Percentiles rank a stretch among this genome's conserved stretches.
Evolutionary conservation across 2,329 filamentous ascomycete genomes (phyloP).

Genomic region (Claviceps capensis): DNA sequence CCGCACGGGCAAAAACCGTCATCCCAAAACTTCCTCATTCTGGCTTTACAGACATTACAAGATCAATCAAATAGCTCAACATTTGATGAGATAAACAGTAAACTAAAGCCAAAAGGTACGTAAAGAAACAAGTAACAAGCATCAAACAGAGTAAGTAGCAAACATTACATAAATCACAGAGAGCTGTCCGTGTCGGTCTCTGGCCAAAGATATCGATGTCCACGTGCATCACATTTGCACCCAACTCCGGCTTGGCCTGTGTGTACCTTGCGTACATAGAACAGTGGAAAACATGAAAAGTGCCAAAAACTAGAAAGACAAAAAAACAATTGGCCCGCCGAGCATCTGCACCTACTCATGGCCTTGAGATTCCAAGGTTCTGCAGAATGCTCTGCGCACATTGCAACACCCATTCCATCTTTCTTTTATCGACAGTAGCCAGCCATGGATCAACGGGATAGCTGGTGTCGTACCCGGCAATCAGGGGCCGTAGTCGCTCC

Average conservation of each 20-base stretch:
- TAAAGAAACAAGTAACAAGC: no score
- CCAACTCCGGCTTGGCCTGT: no score
- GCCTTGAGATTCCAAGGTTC: constrained; percentile 15
- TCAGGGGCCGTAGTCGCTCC: constrained; percentile 20
- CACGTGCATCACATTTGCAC: not conserved
- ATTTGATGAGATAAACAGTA: no score
- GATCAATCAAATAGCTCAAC: no score
- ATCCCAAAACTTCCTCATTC: no score
- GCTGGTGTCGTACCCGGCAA: constrained; percentile 20
- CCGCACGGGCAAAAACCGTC: not conserved
- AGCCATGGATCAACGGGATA: constrained; percentile 27
- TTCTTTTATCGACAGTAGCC: constrained; percentile 22
- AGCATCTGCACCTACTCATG: constrained; percentile 12
- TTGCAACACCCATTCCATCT: constrained; percentile 26
- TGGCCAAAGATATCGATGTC: no score
- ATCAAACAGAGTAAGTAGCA: no score
- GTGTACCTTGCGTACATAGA: no score
- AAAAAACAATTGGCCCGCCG: not conserved
- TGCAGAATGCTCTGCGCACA: constrained; percentile 23
- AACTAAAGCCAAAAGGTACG: no score
- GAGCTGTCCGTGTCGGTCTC: not conserved
- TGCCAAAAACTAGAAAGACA: not conserved
- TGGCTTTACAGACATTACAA: no score
- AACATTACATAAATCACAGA: not conserved
- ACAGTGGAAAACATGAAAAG: no score